Evolutionary conservation across 176 grass and related monocot genomes (phyloP), one percentile per base, ranked within the genome.

Genomic region (Musa itinerans): DNA sequence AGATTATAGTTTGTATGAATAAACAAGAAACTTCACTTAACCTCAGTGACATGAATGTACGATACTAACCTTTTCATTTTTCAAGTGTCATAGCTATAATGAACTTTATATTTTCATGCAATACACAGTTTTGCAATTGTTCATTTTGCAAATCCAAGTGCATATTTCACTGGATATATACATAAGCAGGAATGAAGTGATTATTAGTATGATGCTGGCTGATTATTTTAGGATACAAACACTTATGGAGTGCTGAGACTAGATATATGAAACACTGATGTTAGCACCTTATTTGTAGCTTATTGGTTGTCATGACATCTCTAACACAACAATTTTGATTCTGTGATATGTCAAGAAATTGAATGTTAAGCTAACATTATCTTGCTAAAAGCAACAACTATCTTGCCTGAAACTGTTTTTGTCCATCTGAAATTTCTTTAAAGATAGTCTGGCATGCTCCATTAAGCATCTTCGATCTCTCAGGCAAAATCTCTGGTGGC

Each of bases 331-430:
- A 27, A n/a, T n/a, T n/a, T 4, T 61, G 48, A 43, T 20, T 59
- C n/a, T 4, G 49, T 75, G 29, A 50, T 20, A 49, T 58, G 21
- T 9, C 20, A 72, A 53, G 8, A 54, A 72, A 49, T 69, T 17
- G 20, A 53, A 53, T 2, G 43, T 52, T 22, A 72, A 63, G 34
- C 10, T n/a, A 63, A 64, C 3, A 10, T 22, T 13, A 49, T 23
- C n/a, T 23, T 53, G 69, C 19, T 20, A 72, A 1, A 21, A 21
- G 10, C 3, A 75, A 49, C n/a, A 34, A 61, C 1, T 23, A 50
- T 61, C 29, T 75, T 75, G 73, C 73, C 73, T 75, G 73, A 75
- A 75, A 75, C 20, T 27, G 54, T 62, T n/a, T 27, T 22, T 75
- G 73, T 50, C 52, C 25, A 62, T 27, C 24, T 26, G 26, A 65